Evolutionary conservation across 352 stramenopile genomes (phyloP).

Genomic region (Saprolegnia diclina): DNA sequence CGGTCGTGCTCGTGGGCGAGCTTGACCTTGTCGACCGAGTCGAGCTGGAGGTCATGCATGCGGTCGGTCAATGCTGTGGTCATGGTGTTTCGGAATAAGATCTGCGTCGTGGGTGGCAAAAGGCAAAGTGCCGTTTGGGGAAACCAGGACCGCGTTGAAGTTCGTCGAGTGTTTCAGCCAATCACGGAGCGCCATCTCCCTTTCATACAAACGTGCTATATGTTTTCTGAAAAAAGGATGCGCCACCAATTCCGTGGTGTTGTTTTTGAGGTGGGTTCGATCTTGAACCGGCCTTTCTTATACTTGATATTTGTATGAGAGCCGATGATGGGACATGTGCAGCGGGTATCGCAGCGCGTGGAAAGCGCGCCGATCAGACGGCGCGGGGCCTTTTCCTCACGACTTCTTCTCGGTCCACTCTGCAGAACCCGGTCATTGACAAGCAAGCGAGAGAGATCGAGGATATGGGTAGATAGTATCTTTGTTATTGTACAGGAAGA

Average conservation of each 20-base stretch:
- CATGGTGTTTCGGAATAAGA: too few species aligned
- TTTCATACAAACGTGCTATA: too few species aligned
- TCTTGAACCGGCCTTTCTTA: too few species aligned
- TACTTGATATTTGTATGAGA: too few species aligned
- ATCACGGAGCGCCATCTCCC: too few species aligned
- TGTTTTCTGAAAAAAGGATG: too few species aligned
- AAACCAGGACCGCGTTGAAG: background rate
- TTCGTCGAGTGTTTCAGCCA: too few species aligned
- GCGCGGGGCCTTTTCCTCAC: background rate
- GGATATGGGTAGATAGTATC: background rate
- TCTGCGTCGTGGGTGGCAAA: background rate
- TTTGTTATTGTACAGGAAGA: background rate
- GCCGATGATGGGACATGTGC: too few species aligned
- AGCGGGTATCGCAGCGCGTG: background rate
- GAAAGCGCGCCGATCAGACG: background rate
- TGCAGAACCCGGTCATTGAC: background rate
- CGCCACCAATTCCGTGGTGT: too few species aligned
- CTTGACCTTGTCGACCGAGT: conserved; percentile 8
- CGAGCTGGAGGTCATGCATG: background rate
- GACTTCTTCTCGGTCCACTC: background rate
- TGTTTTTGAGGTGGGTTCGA: too few species aligned
- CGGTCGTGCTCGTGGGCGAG: conserved; percentile 5
- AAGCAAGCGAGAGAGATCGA: background rate
- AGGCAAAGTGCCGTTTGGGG: background rate
- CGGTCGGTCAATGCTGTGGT: background rate